Evolutionary conservation across 176 grass and related monocot genomes (phyloP).

Genomic region (Oryza australiensis): DNA sequence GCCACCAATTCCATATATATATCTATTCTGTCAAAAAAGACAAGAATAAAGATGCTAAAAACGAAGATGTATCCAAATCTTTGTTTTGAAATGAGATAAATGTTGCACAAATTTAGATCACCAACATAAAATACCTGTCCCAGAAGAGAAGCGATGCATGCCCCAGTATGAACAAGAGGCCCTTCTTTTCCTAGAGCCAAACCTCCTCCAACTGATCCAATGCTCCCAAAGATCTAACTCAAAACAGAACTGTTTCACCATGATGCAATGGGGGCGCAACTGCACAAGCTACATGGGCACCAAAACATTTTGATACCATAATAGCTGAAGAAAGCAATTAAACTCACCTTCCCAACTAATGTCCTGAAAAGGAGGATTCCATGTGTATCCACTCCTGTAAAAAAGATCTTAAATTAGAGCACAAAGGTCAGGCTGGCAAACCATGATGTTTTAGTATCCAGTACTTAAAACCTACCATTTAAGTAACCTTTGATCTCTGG

Average conservation of each 20-base stretch:
- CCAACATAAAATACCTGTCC: slow-evolving; percentile 65
- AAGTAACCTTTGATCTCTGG: slow-evolving; percentile 99
- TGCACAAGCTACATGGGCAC: background rate
- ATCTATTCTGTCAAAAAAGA: slow-evolving; percentile 8
- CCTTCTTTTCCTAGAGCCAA: slow-evolving; percentile 99
- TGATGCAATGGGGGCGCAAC: background rate
- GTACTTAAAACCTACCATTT: slow-evolving; percentile 69
- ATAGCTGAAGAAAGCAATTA: slow-evolving; percentile 27
- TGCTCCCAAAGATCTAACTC: slow-evolving; percentile 95
- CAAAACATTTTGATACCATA: slow-evolving; percentile 15
- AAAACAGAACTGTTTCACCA: slow-evolving; percentile 43
- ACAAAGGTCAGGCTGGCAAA: background rate
- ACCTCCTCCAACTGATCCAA: slow-evolving; percentile 97
- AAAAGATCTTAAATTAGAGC: slow-evolving; percentile 34
- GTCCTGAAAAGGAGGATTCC: slow-evolving; percentile 98
- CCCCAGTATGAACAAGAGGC: slow-evolving; percentile 97
- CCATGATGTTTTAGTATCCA: slow-evolving; percentile 6
- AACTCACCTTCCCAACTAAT: slow-evolving; percentile 85
- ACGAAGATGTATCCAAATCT: background rate
- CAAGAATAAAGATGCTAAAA: slow-evolving; percentile 4
- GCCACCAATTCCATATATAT: background rate
- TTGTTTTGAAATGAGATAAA: slow-evolving; percentile 13
- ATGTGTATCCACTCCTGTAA: slow-evolving; percentile 94
- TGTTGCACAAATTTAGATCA: background rate
- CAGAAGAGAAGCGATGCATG: slow-evolving; percentile 98